phyloP scores from a whole-genome alignment of 257 asterid genomes.

The Capsicum pubescens region DNA sequence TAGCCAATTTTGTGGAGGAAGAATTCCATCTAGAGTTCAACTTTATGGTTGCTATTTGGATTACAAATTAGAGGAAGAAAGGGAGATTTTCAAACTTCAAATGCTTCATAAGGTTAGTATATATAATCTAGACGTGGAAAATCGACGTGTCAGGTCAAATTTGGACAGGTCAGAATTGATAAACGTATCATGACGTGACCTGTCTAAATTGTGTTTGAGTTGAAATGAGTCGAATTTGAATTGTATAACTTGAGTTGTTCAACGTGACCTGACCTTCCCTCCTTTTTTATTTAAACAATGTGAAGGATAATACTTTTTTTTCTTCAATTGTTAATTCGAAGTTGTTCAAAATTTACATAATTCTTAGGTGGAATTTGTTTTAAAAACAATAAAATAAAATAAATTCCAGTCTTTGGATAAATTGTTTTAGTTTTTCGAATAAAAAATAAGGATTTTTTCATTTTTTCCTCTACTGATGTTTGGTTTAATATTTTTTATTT shows the following conservation, averaged over 20 bases:
- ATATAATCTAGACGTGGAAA: neutral
- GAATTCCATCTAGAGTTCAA: constrained; percentile 62
- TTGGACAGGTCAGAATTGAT: neutral
- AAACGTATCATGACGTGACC: neutral
- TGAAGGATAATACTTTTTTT: neutral
- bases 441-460: neutral
- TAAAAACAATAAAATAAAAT: neutral
- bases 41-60: constrained; percentile 65
- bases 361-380: neutral
- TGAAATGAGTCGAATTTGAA: neutral
- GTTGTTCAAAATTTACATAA: neutral
- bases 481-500: neutral
- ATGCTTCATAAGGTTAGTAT: constrained; percentile 54
- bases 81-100: constrained; percentile 26
- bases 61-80: constrained; percentile 52
- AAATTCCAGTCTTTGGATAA: neutral
- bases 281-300: neutral
- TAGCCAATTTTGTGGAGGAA: constrained; percentile 41
- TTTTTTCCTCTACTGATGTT: neutral
- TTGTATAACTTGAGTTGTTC: neutral
- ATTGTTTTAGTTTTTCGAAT: neutral
- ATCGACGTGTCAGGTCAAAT: neutral
- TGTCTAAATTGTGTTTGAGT: neutral
- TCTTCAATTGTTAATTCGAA: neutral
- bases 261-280: neutral